phyloP scores from a whole-genome alignment of 2,329 filamentous ascomycete species.

The Nannizzia gypsea region DNA sequence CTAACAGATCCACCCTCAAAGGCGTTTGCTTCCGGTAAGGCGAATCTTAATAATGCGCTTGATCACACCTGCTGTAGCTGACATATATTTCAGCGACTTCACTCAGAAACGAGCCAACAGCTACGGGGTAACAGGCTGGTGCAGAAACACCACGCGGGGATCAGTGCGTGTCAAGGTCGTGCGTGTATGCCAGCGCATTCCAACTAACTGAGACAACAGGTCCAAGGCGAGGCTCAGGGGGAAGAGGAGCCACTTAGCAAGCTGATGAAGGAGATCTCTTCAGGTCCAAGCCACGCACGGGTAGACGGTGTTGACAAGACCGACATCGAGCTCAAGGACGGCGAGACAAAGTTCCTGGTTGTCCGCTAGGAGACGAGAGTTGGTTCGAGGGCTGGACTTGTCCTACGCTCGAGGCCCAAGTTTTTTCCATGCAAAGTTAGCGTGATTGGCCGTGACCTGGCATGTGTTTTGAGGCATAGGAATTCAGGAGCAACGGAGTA shows the following conservation, averaged over 20 bases:
- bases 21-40: constrained; percentile 42
- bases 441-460: background rate
- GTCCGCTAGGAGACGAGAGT: constrained; percentile 1
- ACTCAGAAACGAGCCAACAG: constrained; percentile 33
- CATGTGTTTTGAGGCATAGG: background rate
- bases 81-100: constrained; percentile 24
- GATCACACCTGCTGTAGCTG: background rate
- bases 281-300: constrained; percentile 58
- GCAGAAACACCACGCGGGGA: constrained; percentile 37
- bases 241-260: constrained; percentile 50
- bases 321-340: constrained; percentile 52
- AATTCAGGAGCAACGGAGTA: no score
- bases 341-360: constrained; percentile 56
- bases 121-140: constrained; percentile 38
- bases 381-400: background rate
- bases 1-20: constrained; percentile 11
- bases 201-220: constrained; percentile 39
- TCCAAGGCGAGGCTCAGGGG: constrained; percentile 82
- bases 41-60: background rate
- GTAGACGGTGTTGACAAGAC: constrained; percentile 65
- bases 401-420: background rate
- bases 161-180: constrained; percentile 23
- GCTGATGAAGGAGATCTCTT: constrained; percentile 62
- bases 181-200: background rate
- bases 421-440: background rate